Evolutionary conservation across 768 basidiomycete species (phyloP).

Genomic region (Hypsizygus marmoreus): DNA sequence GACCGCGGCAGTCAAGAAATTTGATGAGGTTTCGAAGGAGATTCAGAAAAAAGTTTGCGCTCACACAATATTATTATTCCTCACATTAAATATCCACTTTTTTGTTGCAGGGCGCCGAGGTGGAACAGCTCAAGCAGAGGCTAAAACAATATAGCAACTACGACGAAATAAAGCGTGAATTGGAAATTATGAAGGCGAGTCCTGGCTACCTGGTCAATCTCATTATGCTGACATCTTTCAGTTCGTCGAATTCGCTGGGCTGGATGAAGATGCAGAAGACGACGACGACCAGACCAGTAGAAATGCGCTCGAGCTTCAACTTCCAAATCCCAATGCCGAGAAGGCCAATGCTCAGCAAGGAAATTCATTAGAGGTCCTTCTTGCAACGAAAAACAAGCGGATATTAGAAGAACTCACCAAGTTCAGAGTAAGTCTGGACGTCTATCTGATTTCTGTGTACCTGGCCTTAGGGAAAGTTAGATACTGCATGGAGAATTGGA

Average conservation of each 20-base stretch:
- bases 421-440: constrained; percentile 60
- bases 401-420: constrained; percentile 92
- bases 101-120: constrained; percentile 54
- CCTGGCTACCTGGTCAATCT: too few species aligned
- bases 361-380: constrained; percentile 85
- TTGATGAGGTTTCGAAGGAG: constrained; percentile 64
- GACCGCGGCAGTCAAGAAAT: constrained; percentile 45
- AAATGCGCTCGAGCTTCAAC: constrained; percentile 55
- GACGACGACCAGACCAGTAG: constrained; percentile 45
- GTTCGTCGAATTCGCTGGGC: constrained; percentile 95
- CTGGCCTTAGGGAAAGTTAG: constrained; percentile 34
- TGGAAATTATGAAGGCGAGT: constrained; percentile 95
- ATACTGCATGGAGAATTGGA: constrained; percentile 85
- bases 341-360: constrained; percentile 77
- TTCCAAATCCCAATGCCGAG: constrained; percentile 89
- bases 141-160: constrained; percentile 83
- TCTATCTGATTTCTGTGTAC: background rate
- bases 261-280: constrained; percentile 74
- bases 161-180: constrained; percentile 96
- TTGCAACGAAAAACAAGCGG: constrained; percentile 92
- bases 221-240: too few species aligned
- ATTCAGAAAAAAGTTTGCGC: constrained; percentile 52
- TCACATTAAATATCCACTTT: background rate
- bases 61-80: background rate
- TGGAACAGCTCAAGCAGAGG: constrained; percentile 66